Evolutionary conservation across 345 rosid genomes (phyloP), one percentile per base, ranked within the genome.

Genomic region (Cardamine resedifolia): DNA sequence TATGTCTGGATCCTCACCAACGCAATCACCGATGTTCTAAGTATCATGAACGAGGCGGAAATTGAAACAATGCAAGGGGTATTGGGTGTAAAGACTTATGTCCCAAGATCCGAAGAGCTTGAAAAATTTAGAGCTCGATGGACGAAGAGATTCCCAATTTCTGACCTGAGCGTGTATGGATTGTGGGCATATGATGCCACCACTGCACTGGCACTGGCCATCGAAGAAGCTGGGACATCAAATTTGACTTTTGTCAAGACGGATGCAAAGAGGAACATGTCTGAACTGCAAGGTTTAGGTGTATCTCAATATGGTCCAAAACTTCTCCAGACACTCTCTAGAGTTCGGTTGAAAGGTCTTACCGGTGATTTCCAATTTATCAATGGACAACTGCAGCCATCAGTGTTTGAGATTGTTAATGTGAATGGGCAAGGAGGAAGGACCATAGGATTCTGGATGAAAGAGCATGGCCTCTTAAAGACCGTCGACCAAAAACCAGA

Each of bases 1-100:
- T 84, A 74, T 62, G 86, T 47, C 12, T 87, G 84, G 86, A 61
- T 82, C 36, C 47, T 81, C 11, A 81, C 86, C 0, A 83, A 82
- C 10, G 83, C 67, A 0, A 28, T 83, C 7, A 57, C 77, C 0
- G 64, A 70, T 61, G 24, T 15, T 4, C 53, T 78, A 21, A 43
- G 12, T 41, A 3, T 52, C 1, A 18, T 59, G 31, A 66, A 79
- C 6, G 26, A 51, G 4, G 38, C 7, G 1, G 61, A 15, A 0
- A 27, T 78, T 18, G 70, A 74, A 4, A 43, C 85, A 4, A 73
- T 81, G 75, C 83, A 81, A 66, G 90, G 90, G 1, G 78, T 74
- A 1, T 0, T 86, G 15, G 85, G 84, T 6, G 58, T 86, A 2
- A 78, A 5, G 63, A 68, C 78, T 30, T 58, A 79, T 36, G 53